Conservation (phyloP, 768 basidiomycete genomes). For the Asterophora lycoperdoides region DNA sequence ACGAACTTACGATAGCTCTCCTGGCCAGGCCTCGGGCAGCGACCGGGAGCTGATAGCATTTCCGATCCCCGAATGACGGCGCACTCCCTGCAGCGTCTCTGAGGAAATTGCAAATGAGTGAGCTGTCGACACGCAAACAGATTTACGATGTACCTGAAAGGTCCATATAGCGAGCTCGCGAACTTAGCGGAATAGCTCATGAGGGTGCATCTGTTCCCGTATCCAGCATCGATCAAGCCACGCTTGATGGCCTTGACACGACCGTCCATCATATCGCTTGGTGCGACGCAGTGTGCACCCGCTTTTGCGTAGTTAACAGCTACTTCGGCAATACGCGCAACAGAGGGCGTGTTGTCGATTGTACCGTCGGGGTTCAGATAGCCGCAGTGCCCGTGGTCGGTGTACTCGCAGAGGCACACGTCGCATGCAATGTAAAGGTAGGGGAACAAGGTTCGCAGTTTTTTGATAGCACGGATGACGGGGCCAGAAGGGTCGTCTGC, state of each 20-base stretch:
- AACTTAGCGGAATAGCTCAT: conserved; percentile 99
- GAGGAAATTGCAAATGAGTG: neutral
- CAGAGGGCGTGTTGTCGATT: conserved; percentile 74
- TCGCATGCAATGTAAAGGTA: conserved; percentile 86
- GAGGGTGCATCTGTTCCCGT: conserved; percentile 83
- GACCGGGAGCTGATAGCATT: conserved; percentile 97
- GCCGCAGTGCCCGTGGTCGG: conserved; percentile 96
- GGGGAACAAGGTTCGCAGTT: conserved; percentile 75
- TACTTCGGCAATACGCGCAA: conserved; percentile 86
- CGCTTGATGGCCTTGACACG: conserved; percentile 87
- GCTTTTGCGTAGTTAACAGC: conserved; percentile 89
- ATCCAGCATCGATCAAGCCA: conserved; percentile 74
- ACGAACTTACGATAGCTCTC: conserved; percentile 76
- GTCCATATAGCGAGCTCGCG: conserved; percentile 91
- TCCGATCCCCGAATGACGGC: conserved; percentile 91
- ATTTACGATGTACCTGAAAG: conserved; percentile 66
- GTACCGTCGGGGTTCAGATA: conserved; percentile 68
- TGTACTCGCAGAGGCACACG: conserved; percentile 99
- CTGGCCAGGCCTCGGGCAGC: conserved; percentile 84
- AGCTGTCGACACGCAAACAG: neutral
- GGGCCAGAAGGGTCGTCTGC: conserved; percentile 90
- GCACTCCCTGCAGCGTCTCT: conserved; percentile 98
- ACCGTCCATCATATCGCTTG: conserved; percentile 99
- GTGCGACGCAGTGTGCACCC: conserved; percentile 97
- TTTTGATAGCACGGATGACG: conserved; percentile 88